Base-by-base conservation (phyloP, 441 rosid species). In the Gossypium laxum region DNA sequence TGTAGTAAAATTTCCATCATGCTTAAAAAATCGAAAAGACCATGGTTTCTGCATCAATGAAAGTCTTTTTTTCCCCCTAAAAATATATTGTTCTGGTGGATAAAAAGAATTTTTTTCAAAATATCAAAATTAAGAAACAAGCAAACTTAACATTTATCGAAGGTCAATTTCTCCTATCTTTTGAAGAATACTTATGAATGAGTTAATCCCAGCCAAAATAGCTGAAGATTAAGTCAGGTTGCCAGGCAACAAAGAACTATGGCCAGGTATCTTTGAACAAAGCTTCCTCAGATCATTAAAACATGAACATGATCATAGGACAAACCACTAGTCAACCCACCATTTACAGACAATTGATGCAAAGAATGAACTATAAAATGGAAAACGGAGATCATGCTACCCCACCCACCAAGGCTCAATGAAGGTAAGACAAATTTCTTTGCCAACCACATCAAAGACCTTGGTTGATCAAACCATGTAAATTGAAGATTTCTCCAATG, bases 121-220 rank as follows among this genome's bases (percentile, higher is more conserved):
- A 26, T 67, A 67, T 58, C 14, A 67, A 67, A 50, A 67, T 11
- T 50, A 67, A 51, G 47, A 15, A 48, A n/a, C 14, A 67, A 10
- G 30, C 45, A 26, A 26, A 4, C 47, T 10, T 51, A 50, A 15
- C 47, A 28, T 10, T 67, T 8, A 51, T 28, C 11, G 1, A 67
- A 67, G 18, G 15, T 51, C 47, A 67, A 50, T 28, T 67, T 26
- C 58, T 15, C 59, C 24, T 15, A 51, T 51, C 59, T 50, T 50
- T 67, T 1, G 2, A 50, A 28, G 59, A 50, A 67, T 50, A 45
- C 47, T 63, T 45, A 67, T 28, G 47, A 51, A 17, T 26, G 26
- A 67, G 45, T 43, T 15, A 67, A 26, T 8, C 55, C 56, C 71
- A 67, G 26, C 4, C 15, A 6, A 67, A 48, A 47, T 8, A 48